A percentile compares a stretch with the other conserved stretches of the same genome.
Evolutionary conservation across 306 rosid genomes (phyloP).

Genomic region (Neltuma alba): DNA sequence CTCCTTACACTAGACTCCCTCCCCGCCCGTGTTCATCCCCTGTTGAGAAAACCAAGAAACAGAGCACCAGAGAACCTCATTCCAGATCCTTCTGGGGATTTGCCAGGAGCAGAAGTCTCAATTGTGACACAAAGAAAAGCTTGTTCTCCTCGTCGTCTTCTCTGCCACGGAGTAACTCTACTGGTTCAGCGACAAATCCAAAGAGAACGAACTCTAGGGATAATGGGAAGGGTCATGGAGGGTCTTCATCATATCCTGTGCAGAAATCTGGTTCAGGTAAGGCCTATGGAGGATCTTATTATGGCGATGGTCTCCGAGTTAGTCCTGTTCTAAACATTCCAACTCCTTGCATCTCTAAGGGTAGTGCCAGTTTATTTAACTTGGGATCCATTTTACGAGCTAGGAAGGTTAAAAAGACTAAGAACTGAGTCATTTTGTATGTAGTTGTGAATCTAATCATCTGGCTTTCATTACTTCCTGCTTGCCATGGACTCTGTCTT

Average conservation of each 20-base stretch:
- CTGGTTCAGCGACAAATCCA: slow-evolving; percentile 63
- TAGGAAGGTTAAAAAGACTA: slow-evolving; percentile 65
- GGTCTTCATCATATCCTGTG: slow-evolving; percentile 41
- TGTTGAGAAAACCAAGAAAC: slow-evolving; percentile 52
- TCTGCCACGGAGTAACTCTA: slow-evolving; percentile 78
- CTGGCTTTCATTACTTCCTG: slow-evolving; percentile 2
- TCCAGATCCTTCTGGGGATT: slow-evolving; percentile 89
- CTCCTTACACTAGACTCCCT: slow-evolving; percentile 38
- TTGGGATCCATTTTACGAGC: slow-evolving; percentile 68
- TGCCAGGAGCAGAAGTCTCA: slow-evolving; percentile 83
- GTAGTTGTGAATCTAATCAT: background rate
- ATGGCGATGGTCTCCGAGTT: slow-evolving; percentile 59
- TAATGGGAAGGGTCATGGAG: slow-evolving; percentile 61
- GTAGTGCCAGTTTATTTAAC: slow-evolving; percentile 66
- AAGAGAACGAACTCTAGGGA: slow-evolving; percentile 53
- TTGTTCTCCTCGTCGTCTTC: slow-evolving; percentile 55
- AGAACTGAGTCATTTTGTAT: slow-evolving; percentile 50
- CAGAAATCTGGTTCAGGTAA: slow-evolving; percentile 67
- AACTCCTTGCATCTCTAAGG: slow-evolving; percentile 77
- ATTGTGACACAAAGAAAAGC: slow-evolving; percentile 59
- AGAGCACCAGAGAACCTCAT: slow-evolving; percentile 43
- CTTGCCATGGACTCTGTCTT: slow-evolving; percentile 31
- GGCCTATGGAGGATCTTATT: slow-evolving; percentile 60
- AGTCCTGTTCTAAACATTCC: slow-evolving; percentile 79
- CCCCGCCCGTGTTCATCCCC: slow-evolving; percentile 53